Evolutionary conservation across 1,284 basidiomycete species (phyloP).

Genomic region (Cutaneotrichosporon sp.): DNA sequence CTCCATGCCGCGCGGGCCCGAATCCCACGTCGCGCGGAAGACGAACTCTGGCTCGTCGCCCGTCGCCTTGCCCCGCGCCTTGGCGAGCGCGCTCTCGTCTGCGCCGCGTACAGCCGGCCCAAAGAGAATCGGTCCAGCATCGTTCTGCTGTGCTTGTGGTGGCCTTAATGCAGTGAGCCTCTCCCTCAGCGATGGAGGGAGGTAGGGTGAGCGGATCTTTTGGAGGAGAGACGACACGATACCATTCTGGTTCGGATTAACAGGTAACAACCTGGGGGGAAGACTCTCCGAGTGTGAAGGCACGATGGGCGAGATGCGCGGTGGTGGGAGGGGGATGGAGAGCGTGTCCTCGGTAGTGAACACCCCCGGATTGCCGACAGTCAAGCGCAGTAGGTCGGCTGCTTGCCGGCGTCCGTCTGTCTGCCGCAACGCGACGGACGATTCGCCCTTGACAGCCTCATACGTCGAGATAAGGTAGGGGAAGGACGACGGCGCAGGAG

Average conservation of each 20-base stretch:
- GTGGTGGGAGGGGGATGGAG: slow-evolving; percentile 29
- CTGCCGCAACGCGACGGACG: slow-evolving; percentile 37
- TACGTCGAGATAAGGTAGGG: slow-evolving; percentile 37
- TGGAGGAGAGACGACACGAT: slow-evolving; percentile 38
- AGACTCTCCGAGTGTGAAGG: slow-evolving; percentile 35
- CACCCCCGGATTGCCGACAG: slow-evolving; percentile 37
- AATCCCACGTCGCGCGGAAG: slow-evolving; percentile 44
- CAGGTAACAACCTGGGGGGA: slow-evolving; percentile 33
- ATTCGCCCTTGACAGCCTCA: slow-evolving; percentile 33
- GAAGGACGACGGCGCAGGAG: slow-evolving; percentile 37
- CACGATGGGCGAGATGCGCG: slow-evolving; percentile 36
- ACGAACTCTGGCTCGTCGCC: slow-evolving; percentile 28
- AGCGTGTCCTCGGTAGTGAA: slow-evolving; percentile 40
- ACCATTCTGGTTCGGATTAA: slow-evolving; percentile 36
- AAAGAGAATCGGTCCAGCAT: slow-evolving; percentile 35
- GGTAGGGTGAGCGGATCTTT: slow-evolving; percentile 40
- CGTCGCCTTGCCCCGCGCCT: slow-evolving; percentile 38
- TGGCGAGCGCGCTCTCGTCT: slow-evolving; percentile 34
- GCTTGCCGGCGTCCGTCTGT: slow-evolving; percentile 39
- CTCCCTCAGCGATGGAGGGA: slow-evolving; percentile 42
- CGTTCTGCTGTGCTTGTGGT: slow-evolving; percentile 27
- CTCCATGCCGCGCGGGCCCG: slow-evolving; percentile 36
- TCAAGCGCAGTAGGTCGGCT: slow-evolving; percentile 37
- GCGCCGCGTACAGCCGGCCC: slow-evolving; percentile 42
- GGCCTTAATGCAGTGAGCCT: slow-evolving; percentile 44